Evolutionary conservation across 179 eudicot species (phyloP), one percentile per base, ranked within the genome.

Genomic region (Gypsophila paniculata): DNA sequence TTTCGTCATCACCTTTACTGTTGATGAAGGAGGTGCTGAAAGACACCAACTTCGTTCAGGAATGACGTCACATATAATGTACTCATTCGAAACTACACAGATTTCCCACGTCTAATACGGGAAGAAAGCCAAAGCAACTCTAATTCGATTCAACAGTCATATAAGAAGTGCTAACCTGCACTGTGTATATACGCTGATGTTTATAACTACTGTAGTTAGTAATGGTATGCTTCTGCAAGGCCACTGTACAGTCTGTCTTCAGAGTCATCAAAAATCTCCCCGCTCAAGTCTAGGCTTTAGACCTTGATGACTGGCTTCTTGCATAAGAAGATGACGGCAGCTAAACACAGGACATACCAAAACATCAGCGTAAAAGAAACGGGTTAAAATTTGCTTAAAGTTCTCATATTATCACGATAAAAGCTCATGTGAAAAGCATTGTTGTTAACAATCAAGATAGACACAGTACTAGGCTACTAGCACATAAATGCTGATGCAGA

Each of bases 301-400:
- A 80, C 73, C 85, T 90, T 71, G 91, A 84, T 39, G 83, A 73
- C 76, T 86, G 92, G 68, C 84, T 87, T 58, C 86, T 81, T 64
- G 96, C 78, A 82, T 85, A 90, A 62, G 93, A 85, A 65, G 97
- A 90, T 26, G 96, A 90, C 36, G 74, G 77, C 72, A 92, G 86
- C 97, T 91, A 88, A 70, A 74, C 26, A 57, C 52, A 72, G 22
- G 63, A 65, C n/a, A n/a, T n/a, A 26, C 53, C 38, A 60, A 62
- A 58, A 38, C 48, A 55, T 44, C 26, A 68, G 5, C 19, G 15
- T 34, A 4, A 36, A 26, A n/a, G 46, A 36, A 18, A 9, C 23
- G 19, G 58, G 69, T 23, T 4, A 25, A 15, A 29, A n/a, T 18
- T 26, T 29, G 49, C 36, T 54, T 36, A 4, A 61, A 39, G n/a